Evolutionary conservation across 2,329 filamentous ascomycete genomes (phyloP).

Genomic region (Epichloe sylvatica): DNA sequence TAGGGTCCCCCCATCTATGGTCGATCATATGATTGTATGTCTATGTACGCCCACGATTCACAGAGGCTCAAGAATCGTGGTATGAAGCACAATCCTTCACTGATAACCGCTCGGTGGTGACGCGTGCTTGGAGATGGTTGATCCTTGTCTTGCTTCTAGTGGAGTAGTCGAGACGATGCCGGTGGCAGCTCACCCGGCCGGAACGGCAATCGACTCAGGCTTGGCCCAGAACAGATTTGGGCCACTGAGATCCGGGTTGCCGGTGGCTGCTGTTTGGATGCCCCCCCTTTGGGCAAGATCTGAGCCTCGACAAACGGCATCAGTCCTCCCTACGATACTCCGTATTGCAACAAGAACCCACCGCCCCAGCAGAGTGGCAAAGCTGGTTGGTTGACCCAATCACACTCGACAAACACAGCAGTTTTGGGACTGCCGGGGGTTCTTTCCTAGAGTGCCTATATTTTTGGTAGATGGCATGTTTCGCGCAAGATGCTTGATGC

Average conservation of each 20-base stretch:
- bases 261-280: not conserved
- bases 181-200: not conserved
- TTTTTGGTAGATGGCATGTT: not conserved
- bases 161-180: not conserved
- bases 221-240: not conserved
- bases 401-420: not conserved
- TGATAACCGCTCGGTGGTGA: not conserved
- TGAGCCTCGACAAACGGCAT: not conserved
- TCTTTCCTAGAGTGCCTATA: not conserved
- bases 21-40: not conserved
- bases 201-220: slow-evolving; percentile 1
- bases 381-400: too few species aligned
- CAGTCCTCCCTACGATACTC: not conserved
- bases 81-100: not conserved
- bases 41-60: not conserved
- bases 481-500: not conserved
- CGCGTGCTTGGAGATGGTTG: not conserved
- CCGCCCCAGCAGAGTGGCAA: too few species aligned
- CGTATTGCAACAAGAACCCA: too few species aligned
- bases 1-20: not conserved
- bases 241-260: not conserved
- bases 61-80: not conserved
- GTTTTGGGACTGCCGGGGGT: not conserved
- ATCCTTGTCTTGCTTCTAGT: not conserved
- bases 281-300: not conserved